Evolutionary conservation across 148 eudicot genomes (phyloP).

Genomic region (Linanthus parryae): DNA sequence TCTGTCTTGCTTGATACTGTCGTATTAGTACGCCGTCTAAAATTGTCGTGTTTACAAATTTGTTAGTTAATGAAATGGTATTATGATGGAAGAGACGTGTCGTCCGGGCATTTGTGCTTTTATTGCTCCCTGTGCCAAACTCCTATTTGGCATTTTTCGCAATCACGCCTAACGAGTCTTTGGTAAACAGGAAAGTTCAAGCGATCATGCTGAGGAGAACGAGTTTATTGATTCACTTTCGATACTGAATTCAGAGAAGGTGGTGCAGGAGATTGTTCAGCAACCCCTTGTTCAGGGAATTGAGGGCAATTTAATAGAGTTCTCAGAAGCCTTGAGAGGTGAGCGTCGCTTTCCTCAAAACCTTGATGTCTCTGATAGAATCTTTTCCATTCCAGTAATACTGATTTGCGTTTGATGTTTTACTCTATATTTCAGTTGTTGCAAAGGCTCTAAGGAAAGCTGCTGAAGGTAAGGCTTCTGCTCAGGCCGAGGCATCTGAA

Average conservation of each 20-base stretch:
- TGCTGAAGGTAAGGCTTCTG: conserved; percentile 94
- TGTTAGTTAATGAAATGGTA: no score
- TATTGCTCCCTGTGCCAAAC: not conserved
- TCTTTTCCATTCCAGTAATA: not conserved
- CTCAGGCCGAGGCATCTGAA: conserved; percentile 93
- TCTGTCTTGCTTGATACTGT: no score
- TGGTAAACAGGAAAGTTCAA: conserved; percentile 35
- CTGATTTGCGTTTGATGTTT: conserved; percentile 13
- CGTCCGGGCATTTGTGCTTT: not conserved
- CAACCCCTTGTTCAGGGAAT: conserved; percentile 51
- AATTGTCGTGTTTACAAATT: no score
- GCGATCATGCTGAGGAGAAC: conserved; percentile 36
- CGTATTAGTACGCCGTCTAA: no score
- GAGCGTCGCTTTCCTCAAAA: conserved; percentile 15
- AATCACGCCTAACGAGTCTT: not conserved
- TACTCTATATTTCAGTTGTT: conserved; percentile 51
- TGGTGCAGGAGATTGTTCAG: conserved; percentile 47
- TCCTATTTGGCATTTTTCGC: not conserved
- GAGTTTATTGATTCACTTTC: conserved; percentile 35
- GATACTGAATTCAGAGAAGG: conserved; percentile 43
- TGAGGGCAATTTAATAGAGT: conserved; percentile 60
- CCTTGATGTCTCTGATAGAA: not conserved
- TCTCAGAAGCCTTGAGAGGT: conserved; percentile 90
- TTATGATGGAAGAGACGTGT: no score
- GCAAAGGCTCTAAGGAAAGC: conserved; percentile 79